Percentiles rank a stretch among this genome's conserved stretches.
Evolutionary conservation across 768 basidiomycete species (phyloP).

Genomic region (Collybia sordida): DNA sequence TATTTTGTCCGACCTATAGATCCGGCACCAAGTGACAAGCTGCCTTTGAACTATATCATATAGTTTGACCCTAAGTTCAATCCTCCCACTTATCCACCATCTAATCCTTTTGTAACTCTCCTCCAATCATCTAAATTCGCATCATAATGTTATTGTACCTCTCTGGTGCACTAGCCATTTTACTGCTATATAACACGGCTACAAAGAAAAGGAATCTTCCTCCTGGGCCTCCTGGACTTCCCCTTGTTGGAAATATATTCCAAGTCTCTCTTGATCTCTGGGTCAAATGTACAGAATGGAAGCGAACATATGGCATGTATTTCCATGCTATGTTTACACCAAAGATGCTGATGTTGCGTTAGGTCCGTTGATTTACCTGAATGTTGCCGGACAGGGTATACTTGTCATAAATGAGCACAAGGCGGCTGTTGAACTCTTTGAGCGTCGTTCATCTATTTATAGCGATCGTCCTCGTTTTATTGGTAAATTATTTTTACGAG

Average conservation of each 20-base stretch:
- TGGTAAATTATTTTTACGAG: slow-evolving; percentile 1
- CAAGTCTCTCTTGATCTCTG: slow-evolving; percentile 13
- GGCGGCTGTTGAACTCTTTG: slow-evolving; percentile 32
- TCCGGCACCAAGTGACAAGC: no score
- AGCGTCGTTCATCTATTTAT: slow-evolving; percentile 27
- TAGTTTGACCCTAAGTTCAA: no score
- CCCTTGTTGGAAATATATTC: slow-evolving; percentile 18
- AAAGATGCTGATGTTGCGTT: neutral
- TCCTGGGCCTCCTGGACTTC: slow-evolving; percentile 16
- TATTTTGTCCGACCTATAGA: no score
- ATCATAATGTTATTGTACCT: no score
- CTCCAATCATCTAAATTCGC: no score
- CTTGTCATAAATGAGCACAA: slow-evolving; percentile 31
- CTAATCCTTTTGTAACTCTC: no score
- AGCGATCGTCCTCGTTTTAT: slow-evolving; percentile 21
- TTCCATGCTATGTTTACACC: neutral
- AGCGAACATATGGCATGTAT: slow-evolving; percentile 12
- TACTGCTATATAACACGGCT: no score
- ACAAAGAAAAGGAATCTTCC: slow-evolving; percentile 7
- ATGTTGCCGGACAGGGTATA: slow-evolving; percentile 36
- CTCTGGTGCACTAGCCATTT: no score
- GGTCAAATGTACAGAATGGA: slow-evolving; percentile 15
- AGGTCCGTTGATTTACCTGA: slow-evolving; percentile 27
- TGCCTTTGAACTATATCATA: no score
- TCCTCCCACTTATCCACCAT: no score